Conservation (phyloP, 2,329 filamentous ascomycete genomes). For the Trichocomaceae sp. region DNA sequence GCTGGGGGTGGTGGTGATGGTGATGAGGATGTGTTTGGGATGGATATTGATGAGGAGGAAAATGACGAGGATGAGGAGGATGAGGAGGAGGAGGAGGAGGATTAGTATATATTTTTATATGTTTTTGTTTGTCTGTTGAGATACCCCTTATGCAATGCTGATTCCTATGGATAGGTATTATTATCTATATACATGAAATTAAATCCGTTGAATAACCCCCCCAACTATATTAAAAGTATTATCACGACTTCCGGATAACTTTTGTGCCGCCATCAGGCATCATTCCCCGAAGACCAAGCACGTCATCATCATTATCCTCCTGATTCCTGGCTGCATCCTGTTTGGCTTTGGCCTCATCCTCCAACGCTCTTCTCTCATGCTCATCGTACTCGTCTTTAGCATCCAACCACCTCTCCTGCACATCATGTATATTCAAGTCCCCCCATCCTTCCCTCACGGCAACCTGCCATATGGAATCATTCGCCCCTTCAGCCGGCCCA, state of each 20-base stretch:
- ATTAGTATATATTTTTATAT: conserved; percentile 11
- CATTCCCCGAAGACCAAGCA: conserved; percentile 27
- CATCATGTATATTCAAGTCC: conserved; percentile 74
- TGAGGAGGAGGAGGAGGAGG: conserved; percentile 6
- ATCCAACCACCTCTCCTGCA: conserved; percentile 95
- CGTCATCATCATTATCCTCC: conserved; percentile 26
- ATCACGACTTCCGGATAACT: conserved; percentile 59
- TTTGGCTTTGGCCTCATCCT: conserved; percentile 60
- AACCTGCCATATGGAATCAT: conserved; percentile 95
- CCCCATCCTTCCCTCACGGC: conserved; percentile 69
- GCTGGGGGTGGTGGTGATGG: conserved; percentile 25
- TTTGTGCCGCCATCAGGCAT: conserved; percentile 61
- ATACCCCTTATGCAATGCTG: conserved; percentile 5
- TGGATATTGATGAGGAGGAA: conserved; percentile 10
- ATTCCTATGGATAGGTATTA: neutral
- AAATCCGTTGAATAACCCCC: conserved; percentile 7
- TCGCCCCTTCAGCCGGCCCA: conserved; percentile 80
- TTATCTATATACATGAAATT: conserved; percentile 5
- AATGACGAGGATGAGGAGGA: conserved; percentile 10
- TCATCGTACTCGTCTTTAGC: conserved; percentile 81
- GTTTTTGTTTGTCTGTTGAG: conserved; percentile 11
- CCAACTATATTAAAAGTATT: conserved; percentile 19
- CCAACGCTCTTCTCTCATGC: conserved; percentile 65
- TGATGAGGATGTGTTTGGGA: conserved; percentile 28
- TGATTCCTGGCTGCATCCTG: conserved; percentile 28